Base-by-base conservation (phyloP, 73 alveolate species). In the Breviolum minutum region DNA sequence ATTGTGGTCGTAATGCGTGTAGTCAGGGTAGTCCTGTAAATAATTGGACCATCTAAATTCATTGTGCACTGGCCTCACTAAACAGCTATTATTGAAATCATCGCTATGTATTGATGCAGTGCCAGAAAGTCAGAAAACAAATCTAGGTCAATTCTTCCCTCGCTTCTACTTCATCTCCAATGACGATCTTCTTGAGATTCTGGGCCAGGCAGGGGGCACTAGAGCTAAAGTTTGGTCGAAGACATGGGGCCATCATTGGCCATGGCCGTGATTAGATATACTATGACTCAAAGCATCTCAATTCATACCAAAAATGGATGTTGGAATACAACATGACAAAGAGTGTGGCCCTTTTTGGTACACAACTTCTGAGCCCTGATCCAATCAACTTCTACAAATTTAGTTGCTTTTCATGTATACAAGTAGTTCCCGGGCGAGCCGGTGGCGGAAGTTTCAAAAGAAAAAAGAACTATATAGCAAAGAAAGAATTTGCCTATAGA, bases 131-230 rank as follows among this genome's bases (percentile, higher is more conserved):
- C 19, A 69, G 7, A 40, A 40, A 40, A 3, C 54, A 99, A 17
- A 9, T 13, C 22, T 0, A 91, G 97, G 97, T n/a, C 97, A 91
- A 63, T 91, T 99, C 96, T 99, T 99, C 99, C 99, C 99, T 26
- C 99, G 99, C 99, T 99, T 99, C 99, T 99, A 99, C 99, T 99
- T 99, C 99, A 99, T 99, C 79, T 99, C 99, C 79, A 99, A 99
- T 98, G 99, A 99, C 95, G 99, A 99, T 99, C 99, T 99, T 74
- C 99, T 99, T 76, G 99, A 99, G 95, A 99, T 99, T 86, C 99
- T 99, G 99, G 99, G 99, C 88, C 99, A 94, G 99, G 94, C 99
- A 14, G 7, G 10, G 10, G 10, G 27, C 7, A 8, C 11, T 77
- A 17, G 48, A 71, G 32, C 10, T 5, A 20, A 0, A 20, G 26